These are phyloP conservation scores for Nakazawaea anatomiae DNA, from an alignment of 805 yeast species.

Conservation along the genomic window DNA sequence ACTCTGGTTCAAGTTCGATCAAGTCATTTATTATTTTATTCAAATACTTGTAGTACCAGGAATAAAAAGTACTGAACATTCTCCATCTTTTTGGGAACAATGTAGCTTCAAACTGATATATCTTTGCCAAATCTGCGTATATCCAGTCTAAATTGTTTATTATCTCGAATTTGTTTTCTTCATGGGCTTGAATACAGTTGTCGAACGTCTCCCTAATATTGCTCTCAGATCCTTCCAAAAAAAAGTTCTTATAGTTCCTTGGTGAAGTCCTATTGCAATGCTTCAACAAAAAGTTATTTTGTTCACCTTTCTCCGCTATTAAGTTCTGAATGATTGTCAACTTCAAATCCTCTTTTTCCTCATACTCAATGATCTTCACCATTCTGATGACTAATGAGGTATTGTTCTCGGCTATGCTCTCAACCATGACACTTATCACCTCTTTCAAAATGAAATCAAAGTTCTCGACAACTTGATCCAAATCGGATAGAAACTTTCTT, in stretches of 20 bases:
- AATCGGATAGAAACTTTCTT: slow-evolving; percentile 38
- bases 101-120: slow-evolving; percentile 48
- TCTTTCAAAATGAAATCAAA: slow-evolving; percentile 63
- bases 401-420: slow-evolving; percentile 66
- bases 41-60: slow-evolving; percentile 61
- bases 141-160: slow-evolving; percentile 77
- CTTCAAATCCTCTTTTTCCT: slow-evolving; percentile 72
- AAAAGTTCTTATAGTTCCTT: slow-evolving; percentile 58
- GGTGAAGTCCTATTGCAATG: slow-evolving; percentile 35
- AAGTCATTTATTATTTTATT: slow-evolving; percentile 59
- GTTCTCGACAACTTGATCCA: slow-evolving; percentile 41
- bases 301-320: slow-evolving; percentile 13
- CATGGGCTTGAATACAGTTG: slow-evolving; percentile 53
- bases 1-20: slow-evolving; percentile 72
- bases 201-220: slow-evolving; percentile 64
- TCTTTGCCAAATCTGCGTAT: slow-evolving; percentile 69
- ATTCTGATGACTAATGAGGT: slow-evolving; percentile 60
- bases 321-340: slow-evolving; percentile 23
- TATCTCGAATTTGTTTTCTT: slow-evolving; percentile 42
- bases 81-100: slow-evolving; percentile 76
- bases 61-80: slow-evolving; percentile 53
- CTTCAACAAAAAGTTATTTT: slow-evolving; percentile 22
- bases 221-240: slow-evolving; percentile 51
- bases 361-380: slow-evolving; percentile 74
- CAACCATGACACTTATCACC: slow-evolving; percentile 65